Percentiles rank a stretch among this genome's conserved stretches.
Evolutionary conservation across 176 grass and related monocot species (phyloP).

Genomic region (Poa annua): DNA sequence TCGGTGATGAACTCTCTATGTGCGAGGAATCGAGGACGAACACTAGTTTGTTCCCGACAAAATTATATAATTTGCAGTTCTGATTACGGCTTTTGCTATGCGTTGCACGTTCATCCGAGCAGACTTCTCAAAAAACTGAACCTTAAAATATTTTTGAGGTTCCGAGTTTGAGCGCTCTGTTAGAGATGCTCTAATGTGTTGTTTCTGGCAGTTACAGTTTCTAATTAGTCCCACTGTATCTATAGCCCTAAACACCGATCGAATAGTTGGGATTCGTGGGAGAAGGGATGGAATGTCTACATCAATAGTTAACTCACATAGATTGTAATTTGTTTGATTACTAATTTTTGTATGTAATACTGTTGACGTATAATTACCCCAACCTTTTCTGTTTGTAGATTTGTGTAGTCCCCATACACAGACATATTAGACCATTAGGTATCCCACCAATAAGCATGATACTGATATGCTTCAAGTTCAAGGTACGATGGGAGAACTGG

Average conservation of each 20-base stretch:
- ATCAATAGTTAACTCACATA: conserved; percentile 42
- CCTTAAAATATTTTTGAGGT: too few relatives aligned
- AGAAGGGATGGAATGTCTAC: not conserved
- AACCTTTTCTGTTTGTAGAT: not conserved
- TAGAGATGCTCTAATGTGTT: too few relatives aligned
- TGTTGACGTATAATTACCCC: conserved; percentile 24
- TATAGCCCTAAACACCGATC: not conserved
- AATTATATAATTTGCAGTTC: too few relatives aligned
- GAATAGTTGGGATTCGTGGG: not conserved
- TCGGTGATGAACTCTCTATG: too few relatives aligned
- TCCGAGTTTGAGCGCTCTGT: too few relatives aligned
- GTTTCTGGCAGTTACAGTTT: conserved; percentile 40
- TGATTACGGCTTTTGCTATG: too few relatives aligned
- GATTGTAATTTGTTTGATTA: conserved; percentile 30
- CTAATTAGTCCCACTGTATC: conserved; percentile 41
- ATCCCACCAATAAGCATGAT: not conserved
- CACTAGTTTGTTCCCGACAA: too few relatives aligned
- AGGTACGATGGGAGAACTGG: not conserved
- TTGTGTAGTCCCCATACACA: not conserved
- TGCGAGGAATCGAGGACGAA: too few relatives aligned
- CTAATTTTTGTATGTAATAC: conserved; percentile 31
- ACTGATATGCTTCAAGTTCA: not conserved
- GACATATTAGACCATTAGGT: not conserved
- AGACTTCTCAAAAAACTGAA: too few relatives aligned
- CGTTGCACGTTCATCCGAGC: too few relatives aligned